phyloP scores from a whole-genome alignment of 2,329 filamentous ascomycete genomes.

The Botrytis porri region DNA sequence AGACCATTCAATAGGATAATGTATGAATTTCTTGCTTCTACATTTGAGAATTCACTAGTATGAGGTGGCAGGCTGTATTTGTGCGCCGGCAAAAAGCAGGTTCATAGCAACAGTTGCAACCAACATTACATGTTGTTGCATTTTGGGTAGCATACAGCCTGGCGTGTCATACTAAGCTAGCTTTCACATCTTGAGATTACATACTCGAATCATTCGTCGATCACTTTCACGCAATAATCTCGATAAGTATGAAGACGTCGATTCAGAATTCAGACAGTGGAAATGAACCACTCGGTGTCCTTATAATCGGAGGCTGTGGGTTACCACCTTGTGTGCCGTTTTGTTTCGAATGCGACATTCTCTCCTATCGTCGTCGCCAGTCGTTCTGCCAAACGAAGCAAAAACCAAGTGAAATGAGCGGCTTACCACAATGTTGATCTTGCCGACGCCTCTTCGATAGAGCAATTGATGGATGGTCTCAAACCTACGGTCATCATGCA shows the following conservation, averaged over 20 bases:
- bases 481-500: background rate
- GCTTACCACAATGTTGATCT: conserved; percentile 10
- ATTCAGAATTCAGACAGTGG: too few species aligned
- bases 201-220: background rate
- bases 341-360: background rate
- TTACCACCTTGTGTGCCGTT: conserved; percentile 5
- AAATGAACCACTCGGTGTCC: background rate
- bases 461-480: background rate
- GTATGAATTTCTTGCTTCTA: background rate
- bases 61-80: background rate
- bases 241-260: background rate
- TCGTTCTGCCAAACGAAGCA: background rate
- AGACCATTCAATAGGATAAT: background rate
- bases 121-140: background rate
- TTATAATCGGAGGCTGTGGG: background rate
- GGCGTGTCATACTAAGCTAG: background rate
- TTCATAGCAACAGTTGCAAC: too few species aligned
- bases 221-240: background rate
- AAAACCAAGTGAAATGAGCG: background rate
- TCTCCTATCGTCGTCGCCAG: background rate
- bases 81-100: background rate
- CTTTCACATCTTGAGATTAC: background rate
- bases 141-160: background rate
- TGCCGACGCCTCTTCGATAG: background rate
- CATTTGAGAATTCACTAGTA: background rate